phyloP scores from a whole-genome alignment of 2,329 filamentous ascomycete species.

The Aspergillus sp. region DNA sequence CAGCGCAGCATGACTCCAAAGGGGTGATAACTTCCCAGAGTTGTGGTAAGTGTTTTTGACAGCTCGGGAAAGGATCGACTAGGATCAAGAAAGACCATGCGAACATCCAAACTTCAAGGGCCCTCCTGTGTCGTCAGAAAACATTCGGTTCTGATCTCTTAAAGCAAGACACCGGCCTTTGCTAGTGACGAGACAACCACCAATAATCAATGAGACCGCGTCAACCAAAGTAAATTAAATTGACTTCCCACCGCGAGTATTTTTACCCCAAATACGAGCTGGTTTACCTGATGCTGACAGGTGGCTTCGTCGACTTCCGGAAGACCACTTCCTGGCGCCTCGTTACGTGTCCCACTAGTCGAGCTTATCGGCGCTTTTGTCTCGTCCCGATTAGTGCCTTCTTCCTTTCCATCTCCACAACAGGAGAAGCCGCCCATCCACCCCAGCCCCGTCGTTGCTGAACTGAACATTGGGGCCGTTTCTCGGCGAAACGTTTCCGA shows the following conservation, averaged over 20 bases:
- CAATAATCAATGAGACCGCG: neutral
- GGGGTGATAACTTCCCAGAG: constrained; percentile 1
- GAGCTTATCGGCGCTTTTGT: constrained; percentile 11
- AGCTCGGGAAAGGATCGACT: constrained; percentile 20
- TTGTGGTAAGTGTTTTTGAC: constrained; percentile 13
- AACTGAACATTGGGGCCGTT: constrained; percentile 19
- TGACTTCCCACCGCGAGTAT: neutral
- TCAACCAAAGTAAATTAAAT: constrained; percentile 10
- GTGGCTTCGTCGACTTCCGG: neutral
- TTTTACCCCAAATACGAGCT: neutral
- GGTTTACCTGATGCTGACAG: neutral
- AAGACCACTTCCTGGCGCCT: neutral
- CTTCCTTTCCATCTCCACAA: constrained; percentile 14
- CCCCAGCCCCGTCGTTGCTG: neutral
- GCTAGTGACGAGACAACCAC: neutral
- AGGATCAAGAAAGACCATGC: constrained; percentile 14
- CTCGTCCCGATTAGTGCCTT: constrained; percentile 8
- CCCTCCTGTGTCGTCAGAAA: neutral
- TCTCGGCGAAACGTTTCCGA: constrained; percentile 19
- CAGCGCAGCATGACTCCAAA: constrained; percentile 2
- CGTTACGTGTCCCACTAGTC: constrained; percentile 8
- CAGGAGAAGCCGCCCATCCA: constrained; percentile 9
- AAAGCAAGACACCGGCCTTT: neutral
- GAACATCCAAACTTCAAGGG: neutral
- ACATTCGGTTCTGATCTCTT: neutral